phyloP scores from a whole-genome alignment of 306 rosid species.

The Herpetospermum pedunculosum region DNA sequence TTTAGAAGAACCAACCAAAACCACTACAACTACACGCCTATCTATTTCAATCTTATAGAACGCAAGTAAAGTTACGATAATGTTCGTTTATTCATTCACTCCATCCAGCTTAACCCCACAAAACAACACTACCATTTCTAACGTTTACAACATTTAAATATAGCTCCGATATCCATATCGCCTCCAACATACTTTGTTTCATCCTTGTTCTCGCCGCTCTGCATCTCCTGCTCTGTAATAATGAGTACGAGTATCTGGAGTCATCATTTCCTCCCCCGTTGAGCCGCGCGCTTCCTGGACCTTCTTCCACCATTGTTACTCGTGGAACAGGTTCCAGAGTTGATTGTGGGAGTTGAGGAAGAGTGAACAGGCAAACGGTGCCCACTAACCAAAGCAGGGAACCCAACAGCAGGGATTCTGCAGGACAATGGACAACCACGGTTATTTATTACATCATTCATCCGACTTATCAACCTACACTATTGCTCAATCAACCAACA shows the following conservation, averaged over 20 bases:
- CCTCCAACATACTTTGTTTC: slow-evolving; percentile 24
- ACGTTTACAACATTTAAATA: not conserved
- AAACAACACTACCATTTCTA: not conserved
- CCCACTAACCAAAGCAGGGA: slow-evolving; percentile 98
- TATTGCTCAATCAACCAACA: not conserved
- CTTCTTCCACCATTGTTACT: slow-evolving; percentile 26
- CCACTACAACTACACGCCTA: too few species aligned
- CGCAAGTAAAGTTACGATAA: not conserved
- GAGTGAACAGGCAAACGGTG: slow-evolving; percentile 52
- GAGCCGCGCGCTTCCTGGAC: slow-evolving; percentile 37
- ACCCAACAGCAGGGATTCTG: slow-evolving; percentile 99
- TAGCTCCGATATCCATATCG: not conserved
- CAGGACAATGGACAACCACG: slow-evolving; percentile 13
- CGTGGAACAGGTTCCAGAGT: slow-evolving; percentile 24
- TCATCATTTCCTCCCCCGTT: slow-evolving; percentile 35
- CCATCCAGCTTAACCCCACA: not conserved
- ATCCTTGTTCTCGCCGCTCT: slow-evolving; percentile 62
- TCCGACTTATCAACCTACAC: not conserved
- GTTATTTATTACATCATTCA: slow-evolving; percentile 10
- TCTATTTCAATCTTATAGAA: not conserved
- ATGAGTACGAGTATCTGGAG: slow-evolving; percentile 9
- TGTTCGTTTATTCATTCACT: not conserved
- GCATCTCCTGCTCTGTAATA: slow-evolving; percentile 45
- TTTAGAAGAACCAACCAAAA: too few species aligned
- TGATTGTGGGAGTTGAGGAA: slow-evolving; percentile 26